Evolutionary conservation across 306 rosid species (phyloP).

Genomic region (Medicago ruthenica): DNA sequence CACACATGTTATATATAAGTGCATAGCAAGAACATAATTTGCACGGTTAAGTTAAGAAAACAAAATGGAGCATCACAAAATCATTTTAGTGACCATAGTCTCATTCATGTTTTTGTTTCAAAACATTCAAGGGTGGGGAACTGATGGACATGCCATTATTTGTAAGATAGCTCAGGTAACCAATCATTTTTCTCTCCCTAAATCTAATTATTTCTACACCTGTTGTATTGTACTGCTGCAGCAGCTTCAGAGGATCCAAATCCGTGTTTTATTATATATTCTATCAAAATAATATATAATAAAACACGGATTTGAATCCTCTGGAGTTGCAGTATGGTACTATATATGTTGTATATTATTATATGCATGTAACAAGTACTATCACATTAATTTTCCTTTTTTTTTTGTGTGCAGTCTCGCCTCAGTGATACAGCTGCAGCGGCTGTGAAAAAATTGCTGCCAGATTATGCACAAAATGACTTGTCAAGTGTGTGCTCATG

Average conservation of each 20-base stretch:
- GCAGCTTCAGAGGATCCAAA: no score
- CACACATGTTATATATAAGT: not conserved
- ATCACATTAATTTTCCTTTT: not conserved
- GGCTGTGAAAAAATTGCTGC: slow-evolving; percentile 72
- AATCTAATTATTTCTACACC: no score
- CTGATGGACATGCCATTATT: slow-evolving; percentile 65
- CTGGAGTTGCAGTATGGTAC: no score
- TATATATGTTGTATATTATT: no score
- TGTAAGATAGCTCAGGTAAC: slow-evolving; percentile 81
- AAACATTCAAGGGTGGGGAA: slow-evolving; percentile 66
- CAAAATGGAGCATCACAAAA: slow-evolving; percentile 43
- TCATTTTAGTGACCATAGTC: slow-evolving; percentile 33
- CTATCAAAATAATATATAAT: no score
- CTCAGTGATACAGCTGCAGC: slow-evolving; percentile 64
- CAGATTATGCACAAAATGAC: slow-evolving; percentile 57
- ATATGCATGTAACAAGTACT: not conserved
- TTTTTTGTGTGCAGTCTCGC: slow-evolving; percentile 54
- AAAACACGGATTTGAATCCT: no score
- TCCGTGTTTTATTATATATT: no score
- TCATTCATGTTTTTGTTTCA: slow-evolving; percentile 57
- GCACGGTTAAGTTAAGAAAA: not conserved
- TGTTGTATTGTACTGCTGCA: no score
- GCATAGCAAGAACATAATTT: not conserved
- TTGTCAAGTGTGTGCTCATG: slow-evolving; percentile 70
- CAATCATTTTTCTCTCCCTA: not conserved